A percentile compares a stretch with the other conserved stretches of the same genome.
Evolutionary conservation across 805 yeast species (phyloP).

Genomic region (Candida andamanensis): DNA sequence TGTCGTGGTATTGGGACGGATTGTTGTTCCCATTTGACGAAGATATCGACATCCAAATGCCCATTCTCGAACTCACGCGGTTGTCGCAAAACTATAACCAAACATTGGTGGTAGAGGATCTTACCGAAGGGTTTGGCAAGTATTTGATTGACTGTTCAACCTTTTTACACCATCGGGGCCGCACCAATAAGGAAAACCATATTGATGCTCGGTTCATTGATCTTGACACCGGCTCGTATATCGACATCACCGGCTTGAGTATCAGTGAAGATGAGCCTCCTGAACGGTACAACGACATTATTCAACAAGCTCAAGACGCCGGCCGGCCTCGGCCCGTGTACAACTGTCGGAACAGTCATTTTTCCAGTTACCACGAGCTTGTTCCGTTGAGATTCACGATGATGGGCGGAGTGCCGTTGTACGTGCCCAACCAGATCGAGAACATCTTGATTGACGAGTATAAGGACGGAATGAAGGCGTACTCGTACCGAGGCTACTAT

Average conservation of each 20-base stretch:
- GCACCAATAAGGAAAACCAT: constrained; percentile 17
- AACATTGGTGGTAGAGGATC: constrained; percentile 27
- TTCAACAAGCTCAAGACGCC: constrained; percentile 5
- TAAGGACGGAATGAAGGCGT: constrained; percentile 12
- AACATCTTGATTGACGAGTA: constrained; percentile 17
- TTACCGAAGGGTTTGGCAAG: constrained; percentile 20
- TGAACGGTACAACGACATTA: constrained; percentile 10
- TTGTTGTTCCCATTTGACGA: constrained; percentile 23
- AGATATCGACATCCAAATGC: constrained; percentile 28
- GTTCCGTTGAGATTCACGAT: constrained; percentile 47
- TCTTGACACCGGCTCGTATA: constrained; percentile 50
- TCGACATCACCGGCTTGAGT: constrained; percentile 19
- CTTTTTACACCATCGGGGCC: constrained; percentile 21
- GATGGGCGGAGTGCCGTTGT: constrained; percentile 45
- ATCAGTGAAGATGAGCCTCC: constrained; percentile 13
- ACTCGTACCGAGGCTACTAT: constrained; percentile 15
- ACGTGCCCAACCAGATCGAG: constrained; percentile 15
- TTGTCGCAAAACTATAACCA: constrained; percentile 21
- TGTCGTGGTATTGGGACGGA: constrained; percentile 31
- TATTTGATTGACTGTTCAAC: constrained; percentile 27
- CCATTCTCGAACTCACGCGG: constrained; percentile 17
- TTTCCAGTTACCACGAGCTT: constrained; percentile 40
- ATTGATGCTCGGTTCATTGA: constrained; percentile 52
- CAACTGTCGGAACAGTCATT: constrained; percentile 57
- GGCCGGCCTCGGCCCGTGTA: constrained; percentile 14